Percentiles rank a stretch among this genome's conserved stretches.
These are phyloP conservation scores for Magnolia sinica DNA, from an alignment of 164 flowering plant species.

Conservation along the genomic window DNA sequence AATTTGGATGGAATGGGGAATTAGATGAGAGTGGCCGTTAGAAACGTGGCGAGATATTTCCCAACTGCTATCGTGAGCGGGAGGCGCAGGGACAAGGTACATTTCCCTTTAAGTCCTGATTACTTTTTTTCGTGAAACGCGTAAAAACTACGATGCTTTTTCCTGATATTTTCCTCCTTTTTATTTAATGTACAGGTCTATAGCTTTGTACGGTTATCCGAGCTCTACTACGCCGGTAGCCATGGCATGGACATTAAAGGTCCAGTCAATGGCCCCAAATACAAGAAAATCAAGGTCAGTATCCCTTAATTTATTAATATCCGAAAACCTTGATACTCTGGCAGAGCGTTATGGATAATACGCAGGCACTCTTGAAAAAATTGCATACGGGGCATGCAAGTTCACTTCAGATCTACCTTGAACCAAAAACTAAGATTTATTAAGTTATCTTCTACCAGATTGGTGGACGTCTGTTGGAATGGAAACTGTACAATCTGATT, in stretches of 20 bases:
- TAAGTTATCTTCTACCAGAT: too few relatives aligned
- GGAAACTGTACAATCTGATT: too few relatives aligned
- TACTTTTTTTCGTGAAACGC: background rate
- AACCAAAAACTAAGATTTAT: too few relatives aligned
- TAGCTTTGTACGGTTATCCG: constrained; percentile 58
- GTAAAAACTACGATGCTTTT: background rate
- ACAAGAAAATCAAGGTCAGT: constrained; percentile 32
- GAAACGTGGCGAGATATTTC: constrained; percentile 51
- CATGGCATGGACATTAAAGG: constrained; percentile 96
- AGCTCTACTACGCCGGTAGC: constrained; percentile 86
- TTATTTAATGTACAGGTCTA: constrained; percentile 38
- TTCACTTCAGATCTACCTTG: too few relatives aligned
- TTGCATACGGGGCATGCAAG: background rate
- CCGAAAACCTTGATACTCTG: background rate
- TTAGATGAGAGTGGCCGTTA: constrained; percentile 73
- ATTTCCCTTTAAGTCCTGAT: constrained; percentile 11
- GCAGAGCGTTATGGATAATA: background rate
- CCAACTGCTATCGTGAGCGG: constrained; percentile 89
- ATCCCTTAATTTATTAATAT: background rate
- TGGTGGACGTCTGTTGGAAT: too few relatives aligned
- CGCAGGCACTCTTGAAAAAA: background rate
- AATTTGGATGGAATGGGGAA: background rate
- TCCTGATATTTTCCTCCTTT: background rate
- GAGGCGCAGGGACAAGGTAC: constrained; percentile 77
- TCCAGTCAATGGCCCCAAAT: constrained; percentile 42